Evolutionary conservation across 2,329 filamentous ascomycete species (phyloP), one percentile per base, ranked within the genome.

Genomic region (Coleophoma cylindrospora): DNA sequence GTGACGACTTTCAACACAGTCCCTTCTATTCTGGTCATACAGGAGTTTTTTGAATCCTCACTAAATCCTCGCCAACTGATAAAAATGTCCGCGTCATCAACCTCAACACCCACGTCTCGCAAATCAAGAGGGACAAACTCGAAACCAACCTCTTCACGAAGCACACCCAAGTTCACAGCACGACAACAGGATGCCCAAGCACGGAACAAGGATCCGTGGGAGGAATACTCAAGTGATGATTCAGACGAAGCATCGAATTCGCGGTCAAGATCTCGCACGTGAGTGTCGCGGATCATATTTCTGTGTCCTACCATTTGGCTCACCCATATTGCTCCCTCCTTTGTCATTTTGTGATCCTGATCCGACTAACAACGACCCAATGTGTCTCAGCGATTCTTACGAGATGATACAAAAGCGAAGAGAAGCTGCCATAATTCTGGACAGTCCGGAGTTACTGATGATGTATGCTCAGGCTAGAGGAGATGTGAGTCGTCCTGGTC

Each of bases 111-210:
- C 7, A 37, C 45, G 4, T 37, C 33, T 14, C 19, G 19, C 12
- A 27, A 19, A 12, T 33, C 34, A 15, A 38, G 15, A 17, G 33
- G 45, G 33, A 47, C 17, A 19, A 12, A 19, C 13, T 22, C 5
- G 9, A 36, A 47, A 21, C 17, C 10, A 19, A 22, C 12, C 3
- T 47, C 33, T 2, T 37, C 33, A 17, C 14, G 27, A 9, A 47
- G 19, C 38, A n/a, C 48, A 11, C 45, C 50, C 2, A 46, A 21
- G 14, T 76, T 79, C 63, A 78, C 76, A 0, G 56, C 69, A 17
- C 64, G 70, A 51, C 79, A 79, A 76, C 76, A 77, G 58, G 79
- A 83, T 61, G 72, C 72, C 6, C 80, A 84, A 63, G 77, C 80
- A 4, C 71, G 80, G 38, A 79, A 80, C 47, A 81, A 81, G 59